Base-by-base conservation (phyloP, 306 rosid genomes). In the Vigna trinervia region DNA sequence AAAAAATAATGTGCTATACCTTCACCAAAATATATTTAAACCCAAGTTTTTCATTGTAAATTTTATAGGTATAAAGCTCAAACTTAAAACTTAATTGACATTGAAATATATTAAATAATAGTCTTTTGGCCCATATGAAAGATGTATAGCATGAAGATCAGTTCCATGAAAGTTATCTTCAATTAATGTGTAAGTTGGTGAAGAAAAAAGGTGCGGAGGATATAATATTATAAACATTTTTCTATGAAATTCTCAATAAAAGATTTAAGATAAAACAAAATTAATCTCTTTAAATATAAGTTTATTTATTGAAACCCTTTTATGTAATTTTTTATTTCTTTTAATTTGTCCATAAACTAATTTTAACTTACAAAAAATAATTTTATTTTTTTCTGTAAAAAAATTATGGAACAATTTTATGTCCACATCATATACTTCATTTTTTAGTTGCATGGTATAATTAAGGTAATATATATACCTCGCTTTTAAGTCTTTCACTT, bases 401-500 rank as follows among this genome's bases (percentile, higher is more conserved):
- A 34, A 34, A 34, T 34, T 34, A 5, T 34, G 38, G 7, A 34
- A 34, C 34, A 30, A 30, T 36, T 41, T 41, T 41, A 41, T 41
- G 12, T 41, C 46, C 46, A 8, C 46, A 41, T 41, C 46, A 41
- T 41, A 8, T 8, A 36, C 1, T 39, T 7, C 11, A 8, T 7
- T 8, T 39, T 78, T 59, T 78, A 65, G 39, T 67, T 60, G 34
- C 59, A 56, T 43, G 46, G 11, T 28, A 30, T 0, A 46, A 53
- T 73, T 39, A 65, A 64, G 79, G 70, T 65, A 34, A n/a, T n/a
- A 36, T 14, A 59, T 28, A 65, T 14, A 20, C 2, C 34, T 73
- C 74, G 56, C 54, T 65, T 65, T 80, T 69, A 73, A 51, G 47
- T 75, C 48, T 65, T 67, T 64, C 65, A 53, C 77, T 48, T 39